Evolutionary conservation across 768 basidiomycete genomes (phyloP), one percentile per base, ranked within the genome.

Genomic region (Naganishia onofrii): DNA sequence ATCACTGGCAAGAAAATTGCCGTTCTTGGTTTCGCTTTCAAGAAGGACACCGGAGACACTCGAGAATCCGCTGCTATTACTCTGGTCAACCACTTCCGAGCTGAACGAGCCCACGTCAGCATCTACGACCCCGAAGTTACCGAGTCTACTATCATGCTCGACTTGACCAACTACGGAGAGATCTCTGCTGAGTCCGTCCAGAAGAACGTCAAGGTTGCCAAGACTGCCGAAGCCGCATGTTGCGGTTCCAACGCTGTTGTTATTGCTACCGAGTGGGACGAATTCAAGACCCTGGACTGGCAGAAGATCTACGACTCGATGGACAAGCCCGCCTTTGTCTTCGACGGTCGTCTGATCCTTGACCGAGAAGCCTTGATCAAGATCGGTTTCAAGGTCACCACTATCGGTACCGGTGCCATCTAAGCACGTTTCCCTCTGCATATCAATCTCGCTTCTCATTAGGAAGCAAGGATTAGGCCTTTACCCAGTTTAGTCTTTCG

Each of bases 241-340:
- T 87, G 86, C 80, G 84, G 88, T 70, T 88, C 91, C 53, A 96
- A 97, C 80, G 64, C 93, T 3, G 87, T 99, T 73, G 91, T 98
- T 57, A 89, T 99, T 75, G 92, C 92, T 31, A 99, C 96, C 2
- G 54, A 78, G 74, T 96, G 93, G 95, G 91, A 89, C 81, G 94
- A 97, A 82, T 99, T 99, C 87, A 86, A 86, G 77, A 86, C 89
- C 46, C 90, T 99, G 73, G 88, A 94, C 82, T 99, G 96, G 96
- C 80, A 86, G 75, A 83, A 83, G 42, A 90, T 97, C 51, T 96
- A 97, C 83, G 81, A 83, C 63, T 82, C 85, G 77, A 97, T 97
- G 92, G 90, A 89, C 77, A 96, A 98, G 85, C 96, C 96, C n/a
- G 95, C 96, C 5, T 98, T 96, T 78, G 86, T 99, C 73, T 97